Conservation (phyloP, 176 grass and related monocot species). For the Avena atlantica region DNA sequence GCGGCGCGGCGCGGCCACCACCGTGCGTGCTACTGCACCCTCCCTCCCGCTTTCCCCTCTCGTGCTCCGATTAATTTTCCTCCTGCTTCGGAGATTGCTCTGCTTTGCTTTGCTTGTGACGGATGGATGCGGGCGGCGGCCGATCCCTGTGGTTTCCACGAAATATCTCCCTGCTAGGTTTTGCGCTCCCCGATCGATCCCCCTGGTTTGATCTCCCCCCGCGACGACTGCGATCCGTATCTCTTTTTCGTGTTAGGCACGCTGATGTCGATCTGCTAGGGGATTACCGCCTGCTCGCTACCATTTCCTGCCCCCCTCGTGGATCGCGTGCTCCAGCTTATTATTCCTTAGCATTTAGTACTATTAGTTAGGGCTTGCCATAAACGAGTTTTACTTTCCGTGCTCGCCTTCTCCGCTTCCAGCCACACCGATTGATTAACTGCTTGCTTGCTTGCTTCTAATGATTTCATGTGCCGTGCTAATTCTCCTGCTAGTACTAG, state of each 20-base stretch:
- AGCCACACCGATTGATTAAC: neutral
- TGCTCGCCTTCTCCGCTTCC: slow-evolving; percentile 14
- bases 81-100: neutral
- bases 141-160: neutral
- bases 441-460: neutral
- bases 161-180: slow-evolving; percentile 1
- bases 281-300: neutral
- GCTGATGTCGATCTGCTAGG: neutral
- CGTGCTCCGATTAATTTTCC: neutral
- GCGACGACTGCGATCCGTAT: slow-evolving; percentile 15
- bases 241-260: neutral
- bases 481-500: neutral
- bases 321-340: neutral
- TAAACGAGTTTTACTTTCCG: slow-evolving; percentile 1
- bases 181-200: slow-evolving; percentile 6
- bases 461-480: neutral
- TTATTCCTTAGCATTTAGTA: neutral
- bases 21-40: slow-evolving; percentile 28
- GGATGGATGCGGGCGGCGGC: neutral
- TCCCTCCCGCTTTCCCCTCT: slow-evolving; percentile 21
- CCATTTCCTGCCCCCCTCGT: neutral
- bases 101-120: neutral
- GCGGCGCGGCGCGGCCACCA: neutral
- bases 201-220: neutral
- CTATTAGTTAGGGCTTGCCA: neutral